A percentile compares a stretch with the other conserved stretches of the same genome.
Evolutionary conservation across 257 asterid species (phyloP).

Genomic region (Fraxinus quadrangulata): DNA sequence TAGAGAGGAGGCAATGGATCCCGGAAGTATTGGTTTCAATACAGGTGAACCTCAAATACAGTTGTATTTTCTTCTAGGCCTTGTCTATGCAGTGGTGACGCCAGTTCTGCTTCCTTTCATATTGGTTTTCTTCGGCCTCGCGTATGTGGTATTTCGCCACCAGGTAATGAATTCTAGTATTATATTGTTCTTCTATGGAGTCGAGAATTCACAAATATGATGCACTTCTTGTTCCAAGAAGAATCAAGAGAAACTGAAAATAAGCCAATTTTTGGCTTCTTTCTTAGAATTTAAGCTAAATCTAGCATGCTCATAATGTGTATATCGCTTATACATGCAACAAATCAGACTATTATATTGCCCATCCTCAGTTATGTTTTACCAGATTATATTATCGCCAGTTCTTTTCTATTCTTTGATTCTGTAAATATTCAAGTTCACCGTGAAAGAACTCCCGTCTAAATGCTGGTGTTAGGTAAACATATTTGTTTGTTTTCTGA

Average conservation of each 20-base stretch:
- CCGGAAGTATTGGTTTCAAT: constrained; percentile 88
- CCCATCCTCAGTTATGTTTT: not conserved
- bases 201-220: not conserved
- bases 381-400: not conserved
- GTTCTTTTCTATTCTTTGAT: not conserved
- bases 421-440: not conserved
- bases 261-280: not conserved
- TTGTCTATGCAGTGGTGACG: constrained; percentile 85
- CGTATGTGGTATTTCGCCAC: constrained; percentile 79
- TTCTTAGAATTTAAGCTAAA: not conserved
- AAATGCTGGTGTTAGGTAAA: too few species aligned
- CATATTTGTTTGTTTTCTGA: not conserved
- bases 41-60: constrained; percentile 97
- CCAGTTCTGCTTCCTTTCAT: constrained; percentile 89
- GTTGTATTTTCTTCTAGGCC: constrained; percentile 87
- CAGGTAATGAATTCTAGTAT: constrained; percentile 58
- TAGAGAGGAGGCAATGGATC: constrained; percentile 86
- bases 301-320: not conserved
- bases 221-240: not conserved
- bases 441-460: not conserved
- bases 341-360: not conserved
- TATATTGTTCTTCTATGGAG: not conserved
- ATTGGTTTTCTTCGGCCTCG: constrained; percentile 76
- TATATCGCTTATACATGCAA: not conserved
- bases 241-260: not conserved